These are phyloP conservation scores for Fonsecaea erecta DNA, from an alignment of 2,329 filamentous ascomycete genomes.

Conservation along the genomic window DNA sequence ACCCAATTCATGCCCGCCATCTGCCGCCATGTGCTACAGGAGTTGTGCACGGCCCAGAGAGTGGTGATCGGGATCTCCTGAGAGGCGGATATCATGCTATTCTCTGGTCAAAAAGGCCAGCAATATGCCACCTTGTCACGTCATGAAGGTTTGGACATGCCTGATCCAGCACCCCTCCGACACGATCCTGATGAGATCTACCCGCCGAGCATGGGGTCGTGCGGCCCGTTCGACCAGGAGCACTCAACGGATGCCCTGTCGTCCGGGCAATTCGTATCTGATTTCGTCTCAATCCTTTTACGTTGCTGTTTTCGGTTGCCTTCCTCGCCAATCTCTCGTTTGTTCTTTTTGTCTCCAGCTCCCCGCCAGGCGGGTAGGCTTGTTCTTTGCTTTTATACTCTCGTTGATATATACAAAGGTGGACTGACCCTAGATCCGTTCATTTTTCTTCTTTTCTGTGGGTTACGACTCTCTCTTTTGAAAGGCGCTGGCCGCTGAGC, in stretches of 20 bases:
- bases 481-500: slow-evolving; percentile 32
- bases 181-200: slow-evolving; percentile 19
- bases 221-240: slow-evolving; percentile 4
- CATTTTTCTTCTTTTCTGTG: slow-evolving; percentile 12
- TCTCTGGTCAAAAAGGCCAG: neutral
- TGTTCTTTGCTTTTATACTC: slow-evolving; percentile 16
- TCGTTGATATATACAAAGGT: slow-evolving; percentile 19
- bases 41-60: neutral
- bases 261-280: neutral
- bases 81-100: slow-evolving; percentile 17
- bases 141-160: slow-evolving; percentile 9
- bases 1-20: slow-evolving; percentile 19
- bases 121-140: slow-evolving; percentile 6
- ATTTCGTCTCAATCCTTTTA: neutral
- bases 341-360: slow-evolving; percentile 8
- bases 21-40: slow-evolving; percentile 24
- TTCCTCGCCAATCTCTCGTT: slow-evolving; percentile 20
- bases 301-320: slow-evolving; percentile 6
- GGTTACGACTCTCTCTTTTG: slow-evolving; percentile 11
- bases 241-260: slow-evolving; percentile 16
- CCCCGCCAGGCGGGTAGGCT: slow-evolving; percentile 4
- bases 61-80: neutral
- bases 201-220: slow-evolving; percentile 12
- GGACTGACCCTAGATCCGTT: slow-evolving; percentile 25
- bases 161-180: slow-evolving; percentile 12